phyloP scores from a whole-genome alignment of 371 early-diverging fungal genomes.

The Syncephalastrum contaminatum region DNA sequence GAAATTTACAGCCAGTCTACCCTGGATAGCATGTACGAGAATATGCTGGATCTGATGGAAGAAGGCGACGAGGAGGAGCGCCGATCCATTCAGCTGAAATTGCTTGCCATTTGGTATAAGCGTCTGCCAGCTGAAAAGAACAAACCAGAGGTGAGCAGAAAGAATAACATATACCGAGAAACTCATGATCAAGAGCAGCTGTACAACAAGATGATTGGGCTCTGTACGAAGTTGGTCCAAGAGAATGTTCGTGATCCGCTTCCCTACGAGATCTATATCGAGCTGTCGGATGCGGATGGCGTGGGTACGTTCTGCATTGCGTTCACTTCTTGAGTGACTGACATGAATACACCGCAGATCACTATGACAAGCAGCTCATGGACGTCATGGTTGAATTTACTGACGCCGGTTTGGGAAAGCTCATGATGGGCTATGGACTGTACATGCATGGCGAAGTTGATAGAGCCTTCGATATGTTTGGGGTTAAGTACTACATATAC shows the following conservation, averaged over 20 bases:
- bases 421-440: conserved; percentile 47
- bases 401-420: conserved; percentile 49
- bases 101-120: conserved; percentile 30
- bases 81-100: conserved; percentile 23
- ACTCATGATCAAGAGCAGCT: conserved; percentile 16
- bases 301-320: conserved; percentile 23
- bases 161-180: background rate
- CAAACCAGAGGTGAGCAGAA: conserved; percentile 24
- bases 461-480: conserved; percentile 46
- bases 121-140: conserved; percentile 21
- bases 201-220: conserved; percentile 27
- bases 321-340: background rate
- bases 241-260: conserved; percentile 27
- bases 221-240: conserved; percentile 39
- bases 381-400: conserved; percentile 49
- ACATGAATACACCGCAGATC: conserved; percentile 17
- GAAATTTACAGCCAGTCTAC: conserved; percentile 65
- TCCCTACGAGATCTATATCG: conserved; percentile 54
- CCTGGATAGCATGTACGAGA: conserved; percentile 44
- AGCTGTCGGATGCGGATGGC: conserved; percentile 41
- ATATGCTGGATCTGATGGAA: conserved; percentile 30
- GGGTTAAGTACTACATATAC: conserved; percentile 16
- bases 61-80: conserved; percentile 15
- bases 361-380: conserved; percentile 48
- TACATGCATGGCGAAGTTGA: conserved; percentile 43